Conservation (phyloP, 345 rosid genomes). For the Angophora floribunda region DNA sequence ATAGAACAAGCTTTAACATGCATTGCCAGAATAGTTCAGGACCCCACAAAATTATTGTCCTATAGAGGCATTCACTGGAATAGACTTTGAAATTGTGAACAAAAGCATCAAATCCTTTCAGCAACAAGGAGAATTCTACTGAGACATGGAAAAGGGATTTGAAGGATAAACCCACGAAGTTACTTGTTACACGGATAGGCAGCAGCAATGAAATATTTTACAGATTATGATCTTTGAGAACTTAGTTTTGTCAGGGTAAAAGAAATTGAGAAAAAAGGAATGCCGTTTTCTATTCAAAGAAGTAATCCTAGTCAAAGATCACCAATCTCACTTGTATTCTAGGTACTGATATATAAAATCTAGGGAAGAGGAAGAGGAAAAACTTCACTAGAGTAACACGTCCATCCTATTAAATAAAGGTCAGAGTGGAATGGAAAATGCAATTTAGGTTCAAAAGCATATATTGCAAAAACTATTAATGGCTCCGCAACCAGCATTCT, state of each 20-base stretch:
- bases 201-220: neutral
- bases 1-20: neutral
- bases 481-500: neutral
- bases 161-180: neutral
- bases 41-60: neutral
- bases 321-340: neutral
- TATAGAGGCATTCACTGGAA: neutral
- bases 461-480: neutral
- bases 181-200: neutral
- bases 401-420: neutral
- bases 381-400: neutral
- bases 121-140: neutral
- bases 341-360: neutral
- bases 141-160: neutral
- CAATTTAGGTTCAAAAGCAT: neutral
- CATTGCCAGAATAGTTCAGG: neutral
- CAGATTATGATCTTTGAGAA: neutral
- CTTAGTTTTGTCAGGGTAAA: neutral
- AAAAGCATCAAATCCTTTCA: neutral
- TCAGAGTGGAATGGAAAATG: neutral
- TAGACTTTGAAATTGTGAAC: neutral
- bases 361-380: neutral
- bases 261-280: neutral
- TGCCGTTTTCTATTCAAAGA: neutral
- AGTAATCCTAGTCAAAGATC: neutral